Conservation (phyloP, 495 filamentous ascomycete species). For the Penicillium salamii region DNA sequence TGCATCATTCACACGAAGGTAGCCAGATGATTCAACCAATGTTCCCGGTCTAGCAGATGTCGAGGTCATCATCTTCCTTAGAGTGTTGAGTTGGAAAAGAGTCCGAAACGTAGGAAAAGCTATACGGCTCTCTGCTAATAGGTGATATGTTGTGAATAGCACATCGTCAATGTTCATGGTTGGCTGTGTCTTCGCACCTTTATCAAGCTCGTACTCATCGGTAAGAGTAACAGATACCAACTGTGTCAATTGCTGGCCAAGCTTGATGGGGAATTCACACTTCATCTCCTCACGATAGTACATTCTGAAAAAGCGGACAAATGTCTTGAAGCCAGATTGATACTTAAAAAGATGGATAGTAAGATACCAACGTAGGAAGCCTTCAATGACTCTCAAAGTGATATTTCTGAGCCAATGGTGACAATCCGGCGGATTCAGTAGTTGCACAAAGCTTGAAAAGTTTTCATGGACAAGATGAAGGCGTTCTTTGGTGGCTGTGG, state of each 20-base stretch:
- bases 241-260: no score
- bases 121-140: conserved; percentile 7
- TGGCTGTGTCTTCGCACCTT: background rate
- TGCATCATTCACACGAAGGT: conserved; percentile 16
- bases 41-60: conserved; percentile 20
- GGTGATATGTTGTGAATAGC: conserved; percentile 16
- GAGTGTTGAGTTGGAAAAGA: conserved; percentile 18
- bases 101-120: conserved; percentile 16
- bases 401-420: background rate
- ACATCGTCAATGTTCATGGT: conserved; percentile 15
- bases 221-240: no score
- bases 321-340: background rate
- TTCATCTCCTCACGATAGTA: background rate
- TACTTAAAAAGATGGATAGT: background rate
- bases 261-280: background rate
- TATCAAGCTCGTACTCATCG: conserved; percentile 11
- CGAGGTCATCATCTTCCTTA: conserved; percentile 24
- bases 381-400: background rate
- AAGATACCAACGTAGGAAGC: background rate
- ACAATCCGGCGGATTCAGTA: background rate
- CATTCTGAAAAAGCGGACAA: background rate
- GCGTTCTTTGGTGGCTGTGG: background rate
- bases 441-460: background rate
- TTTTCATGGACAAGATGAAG: background rate
- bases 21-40: conserved; percentile 16